Evolutionary conservation across 805 yeast species (phyloP).

Genomic region (Saturnispora ahearnii): DNA sequence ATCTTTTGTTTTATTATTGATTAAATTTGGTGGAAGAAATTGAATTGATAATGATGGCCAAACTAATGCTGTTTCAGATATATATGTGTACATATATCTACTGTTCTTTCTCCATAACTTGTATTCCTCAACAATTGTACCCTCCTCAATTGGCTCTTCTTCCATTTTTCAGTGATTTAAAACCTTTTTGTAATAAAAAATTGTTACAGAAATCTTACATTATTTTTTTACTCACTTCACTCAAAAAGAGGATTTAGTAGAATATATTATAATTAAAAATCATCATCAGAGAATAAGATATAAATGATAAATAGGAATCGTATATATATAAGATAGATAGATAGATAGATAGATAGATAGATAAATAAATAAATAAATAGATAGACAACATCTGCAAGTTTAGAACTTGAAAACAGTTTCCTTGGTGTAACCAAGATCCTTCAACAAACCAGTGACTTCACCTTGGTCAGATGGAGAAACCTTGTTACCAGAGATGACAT

Average conservation of each 20-base stretch:
- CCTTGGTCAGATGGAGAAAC: constrained; percentile 88
- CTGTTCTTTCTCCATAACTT: constrained; percentile 76
- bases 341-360: not conserved
- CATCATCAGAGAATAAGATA: not conserved
- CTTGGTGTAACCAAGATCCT: constrained; percentile 80
- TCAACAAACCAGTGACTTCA: constrained; percentile 78
- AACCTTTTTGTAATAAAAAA: too few species aligned
- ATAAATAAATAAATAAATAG: constrained; percentile 4
- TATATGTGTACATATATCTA: constrained; percentile 74
- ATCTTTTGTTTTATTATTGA: constrained; percentile 20
- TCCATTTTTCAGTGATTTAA: not conserved
- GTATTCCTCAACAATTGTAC: constrained; percentile 53
- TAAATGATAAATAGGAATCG: not conserved
- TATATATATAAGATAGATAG: not conserved
- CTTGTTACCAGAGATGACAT: constrained; percentile 81
- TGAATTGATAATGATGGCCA: constrained; percentile 81
- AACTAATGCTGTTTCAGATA: constrained; percentile 66
- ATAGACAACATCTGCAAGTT: not conserved
- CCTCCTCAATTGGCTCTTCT: constrained; percentile 4
- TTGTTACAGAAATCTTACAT: not conserved
- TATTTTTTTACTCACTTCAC: not conserved
- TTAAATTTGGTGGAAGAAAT: constrained; percentile 50
- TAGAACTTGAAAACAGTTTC: constrained; percentile 86
- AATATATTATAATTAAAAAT: too few species aligned
- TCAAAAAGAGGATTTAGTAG: not conserved